Percentiles rank a stretch among this genome's conserved stretches.
Evolutionary conservation across 495 filamentous ascomycete species (phyloP).

Genomic region (Aspergillus conjunctus): DNA sequence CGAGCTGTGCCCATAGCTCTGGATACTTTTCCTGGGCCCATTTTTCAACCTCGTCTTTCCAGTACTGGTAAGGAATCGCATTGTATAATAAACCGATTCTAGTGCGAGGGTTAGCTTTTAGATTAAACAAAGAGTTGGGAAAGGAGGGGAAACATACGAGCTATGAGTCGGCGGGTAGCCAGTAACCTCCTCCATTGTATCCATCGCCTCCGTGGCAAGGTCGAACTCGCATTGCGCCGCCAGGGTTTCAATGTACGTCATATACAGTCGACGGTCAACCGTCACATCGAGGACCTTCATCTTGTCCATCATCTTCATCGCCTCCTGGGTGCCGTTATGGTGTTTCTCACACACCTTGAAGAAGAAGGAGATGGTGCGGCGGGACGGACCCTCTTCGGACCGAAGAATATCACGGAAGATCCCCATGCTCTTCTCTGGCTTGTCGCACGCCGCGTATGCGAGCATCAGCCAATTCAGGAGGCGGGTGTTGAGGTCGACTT

Average conservation of each 20-base stretch:
- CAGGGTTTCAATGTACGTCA: slow-evolving; percentile 71
- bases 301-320: slow-evolving; percentile 72
- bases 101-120: slow-evolving; percentile 23
- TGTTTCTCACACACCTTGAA: slow-evolving; percentile 73
- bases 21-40: slow-evolving; percentile 73
- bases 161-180: slow-evolving; percentile 65
- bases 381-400: slow-evolving; percentile 79
- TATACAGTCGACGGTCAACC: slow-evolving; percentile 69
- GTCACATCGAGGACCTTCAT: slow-evolving; percentile 74
- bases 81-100: slow-evolving; percentile 77
- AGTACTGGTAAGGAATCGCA: slow-evolving; percentile 58
- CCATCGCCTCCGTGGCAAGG: slow-evolving; percentile 63
- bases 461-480: slow-evolving; percentile 84
- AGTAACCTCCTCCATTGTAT: slow-evolving; percentile 62
- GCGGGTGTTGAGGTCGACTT: slow-evolving; percentile 72
- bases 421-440: slow-evolving; percentile 63
- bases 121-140: not conserved
- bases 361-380: slow-evolving; percentile 73
- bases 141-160: slow-evolving; percentile 60
- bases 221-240: slow-evolving; percentile 69
- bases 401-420: slow-evolving; percentile 81
- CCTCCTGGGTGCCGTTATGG: slow-evolving; percentile 62
- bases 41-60: slow-evolving; percentile 66
- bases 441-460: slow-evolving; percentile 70
- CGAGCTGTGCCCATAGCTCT: slow-evolving; percentile 64